Conservation (phyloP, 2,329 filamentous ascomycete species). For the Chrysoporthe puriensis region DNA sequence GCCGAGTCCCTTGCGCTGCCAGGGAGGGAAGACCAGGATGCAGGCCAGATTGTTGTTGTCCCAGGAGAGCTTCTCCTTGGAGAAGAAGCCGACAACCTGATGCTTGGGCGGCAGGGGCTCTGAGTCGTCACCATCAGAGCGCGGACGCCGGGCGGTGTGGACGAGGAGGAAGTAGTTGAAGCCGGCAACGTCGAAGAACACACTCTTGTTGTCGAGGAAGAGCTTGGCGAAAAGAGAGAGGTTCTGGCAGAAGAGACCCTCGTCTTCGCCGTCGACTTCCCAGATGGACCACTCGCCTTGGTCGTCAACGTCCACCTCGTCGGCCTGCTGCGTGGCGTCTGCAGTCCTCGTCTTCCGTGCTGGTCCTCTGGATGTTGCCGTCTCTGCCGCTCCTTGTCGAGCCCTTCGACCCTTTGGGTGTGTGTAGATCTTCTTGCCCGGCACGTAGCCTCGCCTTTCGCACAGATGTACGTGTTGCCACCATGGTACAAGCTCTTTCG, state of each 20-base stretch:
- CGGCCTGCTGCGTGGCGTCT: constrained; percentile 39
- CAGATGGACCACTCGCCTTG: constrained; percentile 83
- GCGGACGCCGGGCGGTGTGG: constrained; percentile 58
- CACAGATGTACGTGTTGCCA: constrained; percentile 63
- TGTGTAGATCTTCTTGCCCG: constrained; percentile 75
- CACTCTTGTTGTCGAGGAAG: constrained; percentile 96
- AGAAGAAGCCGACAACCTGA: constrained; percentile 93
- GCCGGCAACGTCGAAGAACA: constrained; percentile 93
- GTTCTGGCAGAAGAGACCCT: constrained; percentile 91
- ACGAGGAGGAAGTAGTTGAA: constrained; percentile 96
- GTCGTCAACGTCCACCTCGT: constrained; percentile 51
- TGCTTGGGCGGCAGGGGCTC: constrained; percentile 34
- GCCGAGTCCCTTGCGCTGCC: constrained; percentile 88
- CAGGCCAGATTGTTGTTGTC: constrained; percentile 98
- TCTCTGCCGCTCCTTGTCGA: constrained; percentile 38
- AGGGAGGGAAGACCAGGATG: constrained; percentile 93
- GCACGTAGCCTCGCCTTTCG: constrained; percentile 52
- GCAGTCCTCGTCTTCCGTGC: constrained; percentile 44
- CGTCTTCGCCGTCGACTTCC: constrained; percentile 87
- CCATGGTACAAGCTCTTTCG: constrained; percentile 63
- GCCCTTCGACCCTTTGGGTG: constrained; percentile 54
- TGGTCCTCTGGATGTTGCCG: constrained; percentile 30
- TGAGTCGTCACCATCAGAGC: constrained; percentile 19
- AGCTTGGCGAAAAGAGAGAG: constrained; percentile 95
- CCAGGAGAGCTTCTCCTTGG: constrained; percentile 98